Base-by-base conservation (phyloP, 139 green algal genomes). In the Astrephomene gubernaculifera region DNA sequence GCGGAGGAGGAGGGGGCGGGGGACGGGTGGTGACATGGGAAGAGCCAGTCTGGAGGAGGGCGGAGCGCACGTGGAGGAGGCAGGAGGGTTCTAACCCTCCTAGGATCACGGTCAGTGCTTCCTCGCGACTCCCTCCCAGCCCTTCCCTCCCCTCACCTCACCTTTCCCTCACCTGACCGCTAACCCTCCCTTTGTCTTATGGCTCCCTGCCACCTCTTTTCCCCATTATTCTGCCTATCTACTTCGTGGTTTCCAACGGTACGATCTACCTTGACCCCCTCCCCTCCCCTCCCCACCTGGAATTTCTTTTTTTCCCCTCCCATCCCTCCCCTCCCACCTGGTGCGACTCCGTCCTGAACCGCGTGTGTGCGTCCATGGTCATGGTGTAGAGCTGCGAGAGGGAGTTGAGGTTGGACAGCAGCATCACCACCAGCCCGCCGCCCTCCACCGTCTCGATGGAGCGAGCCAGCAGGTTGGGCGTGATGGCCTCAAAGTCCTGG, bases 401-500 rank as follows among this genome's bases (percentile, higher is more conserved):
- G 14, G 93, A 97, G 33, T 84, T 90, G 35, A 99, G 91, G 65
- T 88, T 95, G 79, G 87, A 96, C 29, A 99, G 92, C 69, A 99
- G 93, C 86, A 99, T 71, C 25, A 99, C 93, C 29, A 99, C 91
- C 41, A 98, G 90, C 64, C 97, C 97, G 38, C 97, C 97, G 54
- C 97, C 97, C 90, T 99, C 97, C 65, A 99, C 97, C 4, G 97
- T 99, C 94, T 99, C 97, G 5, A 99, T 94, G 0, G 97, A 99
- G 65, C 97, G 93, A 0, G 97, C 97, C 85, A 99, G 89, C 73
- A 99, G 90, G 89, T 99, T 99, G 72, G 97, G 97, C 0, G 96
- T 99, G n/a, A 99, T 78, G 2, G 97, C 96, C 92, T 99, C 97
- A 93, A 99, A 99, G 88, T 99, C 97, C 95, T 99, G 94, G 38